A percentile compares a stretch with the other conserved stretches of the same genome.
phyloP scores from a whole-genome alignment of 331 rosid genomes.

The Cydonia oblonga region DNA sequence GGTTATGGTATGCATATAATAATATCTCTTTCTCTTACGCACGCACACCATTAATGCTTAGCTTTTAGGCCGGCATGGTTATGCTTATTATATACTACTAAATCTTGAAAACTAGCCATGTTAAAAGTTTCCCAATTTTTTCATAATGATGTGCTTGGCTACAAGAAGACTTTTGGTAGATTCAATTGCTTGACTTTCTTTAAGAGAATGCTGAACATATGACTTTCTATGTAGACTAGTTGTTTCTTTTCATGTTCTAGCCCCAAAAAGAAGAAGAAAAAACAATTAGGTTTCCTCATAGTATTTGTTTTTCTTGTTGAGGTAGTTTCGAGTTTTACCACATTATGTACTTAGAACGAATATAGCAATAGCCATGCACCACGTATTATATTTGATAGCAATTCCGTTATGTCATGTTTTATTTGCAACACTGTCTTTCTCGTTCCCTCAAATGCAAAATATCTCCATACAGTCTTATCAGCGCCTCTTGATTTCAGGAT shows the following conservation, averaged over 20 bases:
- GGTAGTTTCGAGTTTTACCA: background rate
- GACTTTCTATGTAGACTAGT: background rate
- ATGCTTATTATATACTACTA: background rate
- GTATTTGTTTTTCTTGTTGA: background rate
- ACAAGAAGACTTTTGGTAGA: background rate
- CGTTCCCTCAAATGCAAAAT: background rate
- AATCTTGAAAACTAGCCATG: background rate
- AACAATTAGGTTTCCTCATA: background rate
- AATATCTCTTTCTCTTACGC: background rate
- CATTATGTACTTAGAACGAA: background rate
- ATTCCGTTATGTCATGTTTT: background rate
- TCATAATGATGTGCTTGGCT: background rate
- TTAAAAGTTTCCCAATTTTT: background rate
- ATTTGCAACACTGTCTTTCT: background rate
- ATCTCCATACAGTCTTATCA: background rate
- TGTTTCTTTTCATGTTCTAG: background rate
- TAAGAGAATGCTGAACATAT: background rate
- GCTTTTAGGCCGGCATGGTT: background rate
- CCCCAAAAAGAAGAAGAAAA: background rate
- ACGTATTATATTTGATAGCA: background rate
- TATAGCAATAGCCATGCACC: background rate
- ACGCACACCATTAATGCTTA: background rate
- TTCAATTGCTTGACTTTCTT: background rate
- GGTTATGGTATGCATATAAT: conserved; percentile 69
- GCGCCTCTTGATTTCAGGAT: conserved; percentile 48